Base-by-base conservation (phyloP, 2,329 filamentous ascomycete species). In the Neonectria hederae region DNA sequence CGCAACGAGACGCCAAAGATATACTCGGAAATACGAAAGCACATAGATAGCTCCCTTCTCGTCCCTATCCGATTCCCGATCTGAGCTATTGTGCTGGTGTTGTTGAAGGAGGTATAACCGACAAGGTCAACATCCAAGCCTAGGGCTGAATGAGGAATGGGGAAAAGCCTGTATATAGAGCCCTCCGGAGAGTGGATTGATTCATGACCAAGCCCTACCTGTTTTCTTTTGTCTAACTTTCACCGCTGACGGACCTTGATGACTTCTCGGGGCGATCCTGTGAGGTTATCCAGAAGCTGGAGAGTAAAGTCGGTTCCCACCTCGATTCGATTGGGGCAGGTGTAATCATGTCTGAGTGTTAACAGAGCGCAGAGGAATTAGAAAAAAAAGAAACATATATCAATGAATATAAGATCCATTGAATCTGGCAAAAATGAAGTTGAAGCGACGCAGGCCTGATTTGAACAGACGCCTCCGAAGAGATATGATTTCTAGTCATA, bases 401-500 rank as follows among this genome's bases (percentile, higher is more conserved):
- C 19, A 13, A 56, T 2, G 35, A 48, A 5, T 17, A 26, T 48
- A 8, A 4, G 5, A 21, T 11, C n/a, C n/a, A 8, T 42, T 11
- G 45, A 38, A 11, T 32, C 8, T 1, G 21, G 11, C 22, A 48
- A 46, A 48, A 48, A 48, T 14, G 26, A 30, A 40, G 1, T 38
- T n/a, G 5, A 4, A 43, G 19, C 59, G 59, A 62, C 59, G 46
- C 42, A 54, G 59, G 59, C 59, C 59, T 62, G 59, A 62, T 62
- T 62, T 21, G 59, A 62, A 62, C 59, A 62, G 59, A 62, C 59
- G 59, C 59, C 59, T 62, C 59, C 59, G 59, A 62, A 35, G 59
- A 62, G 59, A 62, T 62, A 57, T 62, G 59, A 62, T 62, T 62
- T 62, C 59, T 62, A 62, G 59, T 62, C 59, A 62, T 57, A 62